Base-by-base conservation (phyloP, 108 stramenopile genomes). In the Halocafeteria seosinensis region DNA sequence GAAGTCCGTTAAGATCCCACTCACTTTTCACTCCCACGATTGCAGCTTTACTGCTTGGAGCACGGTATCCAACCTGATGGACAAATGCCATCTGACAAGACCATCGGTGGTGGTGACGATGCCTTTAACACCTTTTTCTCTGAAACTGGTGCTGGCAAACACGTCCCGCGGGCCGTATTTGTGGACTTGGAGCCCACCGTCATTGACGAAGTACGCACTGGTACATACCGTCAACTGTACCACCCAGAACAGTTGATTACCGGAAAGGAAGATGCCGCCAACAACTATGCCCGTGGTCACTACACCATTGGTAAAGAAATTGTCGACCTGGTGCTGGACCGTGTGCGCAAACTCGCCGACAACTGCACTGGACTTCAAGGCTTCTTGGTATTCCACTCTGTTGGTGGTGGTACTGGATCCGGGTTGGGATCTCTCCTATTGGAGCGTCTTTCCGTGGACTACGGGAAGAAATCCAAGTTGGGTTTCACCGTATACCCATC, bases 281-380 rank as follows among this genome's bases (percentile, higher is more conserved):
- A 95, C 82, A 95, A 95, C 89, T 95, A 92, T 79, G 94, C 94
- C 72, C 90, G 90, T 78, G 94, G 94, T 64, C 94, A 95, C 84
- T 95, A 95, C 91, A 95, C 94, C 78, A 91, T 87, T 72, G 91
- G 94, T 72, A 93, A 85, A 85, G 94, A 93, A 75, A 85, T 91
- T 67, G 90, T 95, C 25, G 94, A 95, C 80, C 76, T 81, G 35
- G 91, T 95, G 67, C 85, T 95, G 68, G 94, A 95, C 77, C 88
- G 90, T 66, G 88, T 95, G 76, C 90, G 94, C 64, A 95, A 95
- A 88, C 74, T 93, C 36, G 90, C 94, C 23, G 94, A 95, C 76
- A 89, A 87, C 87, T 95, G 94, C 74, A 92, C 94, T 37, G 94
- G 91, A 61, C 92, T 95, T 52, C 94, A 95, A 78, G 94, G 94